Evolutionary conservation across 495 filamentous ascomycete species (phyloP).

Genomic region (Aspergillus homomorphus): DNA sequence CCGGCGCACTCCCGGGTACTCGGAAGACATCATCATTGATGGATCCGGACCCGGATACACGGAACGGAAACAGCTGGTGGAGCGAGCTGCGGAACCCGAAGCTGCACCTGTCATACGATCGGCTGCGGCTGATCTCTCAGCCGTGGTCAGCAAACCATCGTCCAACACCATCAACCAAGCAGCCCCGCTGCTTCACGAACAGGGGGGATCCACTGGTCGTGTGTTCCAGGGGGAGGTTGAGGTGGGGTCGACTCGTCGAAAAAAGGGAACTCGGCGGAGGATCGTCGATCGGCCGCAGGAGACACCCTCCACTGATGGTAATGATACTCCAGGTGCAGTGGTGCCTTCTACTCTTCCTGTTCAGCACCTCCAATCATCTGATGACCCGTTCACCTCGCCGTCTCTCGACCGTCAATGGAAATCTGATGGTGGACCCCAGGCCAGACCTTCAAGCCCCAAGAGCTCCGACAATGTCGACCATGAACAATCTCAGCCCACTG

Average conservation of each 20-base stretch:
- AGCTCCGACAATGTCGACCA: slow-evolving; percentile 19
- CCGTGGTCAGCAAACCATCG: slow-evolving; percentile 58
- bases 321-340: slow-evolving; percentile 28
- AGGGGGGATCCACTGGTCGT: slow-evolving; percentile 5
- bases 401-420: slow-evolving; percentile 36
- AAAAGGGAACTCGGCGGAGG: slow-evolving; percentile 61
- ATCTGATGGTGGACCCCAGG: slow-evolving; percentile 35
- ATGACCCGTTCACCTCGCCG: slow-evolving; percentile 26
- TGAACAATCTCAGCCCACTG: slow-evolving; percentile 18
- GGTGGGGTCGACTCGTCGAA: slow-evolving; percentile 42
- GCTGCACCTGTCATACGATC: slow-evolving; percentile 73
- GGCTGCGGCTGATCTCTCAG: slow-evolving; percentile 52
- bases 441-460: slow-evolving; percentile 30
- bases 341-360: slow-evolving; percentile 30
- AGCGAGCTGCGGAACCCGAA: slow-evolving; percentile 70
- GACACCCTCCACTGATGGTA: slow-evolving; percentile 46
- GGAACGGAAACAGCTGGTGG: slow-evolving; percentile 81
- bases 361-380: slow-evolving; percentile 34
- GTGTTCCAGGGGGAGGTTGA: slow-evolving; percentile 23
- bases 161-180: slow-evolving; percentile 15
- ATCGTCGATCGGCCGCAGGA: slow-evolving; percentile 78
- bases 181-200: background rate
- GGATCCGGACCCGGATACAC: slow-evolving; percentile 72
- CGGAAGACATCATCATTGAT: slow-evolving; percentile 88
- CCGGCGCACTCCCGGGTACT: slow-evolving; percentile 84